Evolutionary conservation across 2,329 filamentous ascomycete genomes (phyloP), one percentile per base, ranked within the genome.

Genomic region (Neofusicoccum sp.): DNA sequence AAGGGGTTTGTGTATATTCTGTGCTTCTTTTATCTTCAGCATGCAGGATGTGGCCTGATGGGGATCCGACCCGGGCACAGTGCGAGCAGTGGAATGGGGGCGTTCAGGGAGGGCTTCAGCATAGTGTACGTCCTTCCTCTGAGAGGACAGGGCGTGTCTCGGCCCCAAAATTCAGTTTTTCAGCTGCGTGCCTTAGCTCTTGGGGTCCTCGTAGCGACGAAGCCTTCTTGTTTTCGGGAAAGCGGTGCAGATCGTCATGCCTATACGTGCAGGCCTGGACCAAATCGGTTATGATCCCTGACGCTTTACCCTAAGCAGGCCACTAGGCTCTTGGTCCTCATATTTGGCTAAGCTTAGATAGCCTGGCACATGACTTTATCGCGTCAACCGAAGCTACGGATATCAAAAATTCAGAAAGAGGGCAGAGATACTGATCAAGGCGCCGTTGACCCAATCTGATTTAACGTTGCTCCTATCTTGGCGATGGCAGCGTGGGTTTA

Each of bases 71-170:
- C 31, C 9, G 28, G n/a, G 36, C 37, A 41, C 36, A 41, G 9
- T 33, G 39, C 37, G 28, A 43, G 22, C 28, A 45, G 31, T 36
- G 34, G 39, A 28, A 28, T 33, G n/a, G 29, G 22, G 54, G 54
- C 54, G 54, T 58, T 58, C 41, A 22, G 54, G 54, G 36, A 34
- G 16, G 54, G 52, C 12, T 34, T 28, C 9, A 34, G 54, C 39
- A 33, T 45, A 14, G 11, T 58, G 54, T 52, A 31, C 11, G 34
- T 58, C 22, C 22, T 58, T 58, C 31, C 36, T 31, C n/a, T 14
- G 28, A 43, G 3, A n/a, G 31, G 29, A n/a, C 54, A 36, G 43
- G 11, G 36, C 36, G 14, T n/a, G 34, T 14, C 50, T 29, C 50
- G 8, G 36, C 36, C 8, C 28, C 41, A 6, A 22, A 34, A 9